These are phyloP conservation scores for Arxiozyma slooffiae DNA, from an alignment of 1,139 yeast species.

Conservation along the genomic window DNA sequence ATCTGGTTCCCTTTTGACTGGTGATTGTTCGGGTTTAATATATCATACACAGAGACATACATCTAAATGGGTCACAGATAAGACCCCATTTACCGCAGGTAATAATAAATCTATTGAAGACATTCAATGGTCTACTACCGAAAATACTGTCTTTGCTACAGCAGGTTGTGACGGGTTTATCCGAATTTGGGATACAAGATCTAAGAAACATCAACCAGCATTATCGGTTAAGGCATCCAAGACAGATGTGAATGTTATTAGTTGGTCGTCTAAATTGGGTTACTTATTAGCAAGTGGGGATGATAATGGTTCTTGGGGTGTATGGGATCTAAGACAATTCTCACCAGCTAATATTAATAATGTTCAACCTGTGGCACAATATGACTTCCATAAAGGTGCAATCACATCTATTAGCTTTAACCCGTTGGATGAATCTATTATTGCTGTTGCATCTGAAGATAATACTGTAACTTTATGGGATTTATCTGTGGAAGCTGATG, in stretches of 20 bases:
- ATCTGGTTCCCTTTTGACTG: slow-evolving; percentile 76
- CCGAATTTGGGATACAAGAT: slow-evolving; percentile 94
- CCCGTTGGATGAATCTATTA: slow-evolving; percentile 88
- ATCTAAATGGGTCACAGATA: slow-evolving; percentile 79
- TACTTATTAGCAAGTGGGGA: slow-evolving; percentile 91
- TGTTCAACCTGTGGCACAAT: slow-evolving; percentile 80
- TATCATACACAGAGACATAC: slow-evolving; percentile 70
- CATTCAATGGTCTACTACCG: slow-evolving; percentile 92
- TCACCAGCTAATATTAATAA: slow-evolving; percentile 40
- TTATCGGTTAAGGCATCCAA: slow-evolving; percentile 73
- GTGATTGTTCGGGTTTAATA: slow-evolving; percentile 80
- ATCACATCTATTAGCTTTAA: slow-evolving; percentile 89
- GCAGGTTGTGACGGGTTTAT: slow-evolving; percentile 88
- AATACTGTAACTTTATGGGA: slow-evolving; percentile 97
- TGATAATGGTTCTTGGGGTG: slow-evolving; percentile 95
- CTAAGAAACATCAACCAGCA: slow-evolving; percentile 86
- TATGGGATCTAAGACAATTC: slow-evolving; percentile 93
- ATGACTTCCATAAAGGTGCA: slow-evolving; percentile 89
- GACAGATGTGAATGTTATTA: slow-evolving; percentile 86
- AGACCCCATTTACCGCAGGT: slow-evolving; percentile 64
- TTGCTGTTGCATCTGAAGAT: slow-evolving; percentile 94
- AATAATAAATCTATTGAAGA: slow-evolving; percentile 74
- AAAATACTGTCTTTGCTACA: slow-evolving; percentile 85
- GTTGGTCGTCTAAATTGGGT: slow-evolving; percentile 86
- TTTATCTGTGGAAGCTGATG: slow-evolving; percentile 92